These are phyloP conservation scores for Pseudofabraea citricarpa DNA, from an alignment of 2,329 filamentous ascomycete species.

Conservation along the genomic window DNA sequence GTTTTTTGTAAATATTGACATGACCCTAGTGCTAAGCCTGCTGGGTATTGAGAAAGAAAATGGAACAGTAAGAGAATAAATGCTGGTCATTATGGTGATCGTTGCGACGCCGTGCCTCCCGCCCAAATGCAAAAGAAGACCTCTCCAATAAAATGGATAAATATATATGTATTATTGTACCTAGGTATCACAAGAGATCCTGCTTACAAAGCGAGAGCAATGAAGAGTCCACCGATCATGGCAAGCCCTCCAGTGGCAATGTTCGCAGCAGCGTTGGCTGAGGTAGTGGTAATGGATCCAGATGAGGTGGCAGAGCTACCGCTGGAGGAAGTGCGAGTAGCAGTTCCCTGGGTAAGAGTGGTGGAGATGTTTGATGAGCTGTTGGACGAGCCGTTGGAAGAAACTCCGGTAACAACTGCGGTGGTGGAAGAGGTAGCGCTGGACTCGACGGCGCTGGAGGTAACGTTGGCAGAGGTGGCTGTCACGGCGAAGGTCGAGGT, in stretches of 20 bases:
- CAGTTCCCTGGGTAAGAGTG: slow-evolving; percentile 1
- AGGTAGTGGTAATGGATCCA: background rate
- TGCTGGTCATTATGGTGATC: background rate
- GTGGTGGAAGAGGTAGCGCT: slow-evolving; percentile 21
- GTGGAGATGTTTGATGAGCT: background rate
- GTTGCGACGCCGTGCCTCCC: background rate
- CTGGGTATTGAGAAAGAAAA: slow-evolving; percentile 2
- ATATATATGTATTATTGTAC: background rate
- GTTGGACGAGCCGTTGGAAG: slow-evolving; percentile 17
- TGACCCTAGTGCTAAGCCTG: too few relatives aligned
- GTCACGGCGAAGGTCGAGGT: slow-evolving; percentile 3
- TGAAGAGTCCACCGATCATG: slow-evolving; percentile 14
- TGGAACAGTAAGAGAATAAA: background rate
- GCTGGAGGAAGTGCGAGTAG: background rate
- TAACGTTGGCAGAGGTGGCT: slow-evolving; percentile 4
- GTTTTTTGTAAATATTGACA: too few relatives aligned
- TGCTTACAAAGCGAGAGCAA: slow-evolving; percentile 20
- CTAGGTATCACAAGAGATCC: background rate
- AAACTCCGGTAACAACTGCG: background rate
- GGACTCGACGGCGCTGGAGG: slow-evolving; percentile 22
- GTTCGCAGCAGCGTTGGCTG: slow-evolving; percentile 6
- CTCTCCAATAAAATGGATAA: background rate
- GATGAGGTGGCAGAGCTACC: background rate
- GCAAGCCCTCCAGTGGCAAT: slow-evolving; percentile 16
- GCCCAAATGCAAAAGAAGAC: slow-evolving; percentile 1